Conservation (phyloP, 805 yeast genomes). For the Saccharomyces eubayanus region DNA sequence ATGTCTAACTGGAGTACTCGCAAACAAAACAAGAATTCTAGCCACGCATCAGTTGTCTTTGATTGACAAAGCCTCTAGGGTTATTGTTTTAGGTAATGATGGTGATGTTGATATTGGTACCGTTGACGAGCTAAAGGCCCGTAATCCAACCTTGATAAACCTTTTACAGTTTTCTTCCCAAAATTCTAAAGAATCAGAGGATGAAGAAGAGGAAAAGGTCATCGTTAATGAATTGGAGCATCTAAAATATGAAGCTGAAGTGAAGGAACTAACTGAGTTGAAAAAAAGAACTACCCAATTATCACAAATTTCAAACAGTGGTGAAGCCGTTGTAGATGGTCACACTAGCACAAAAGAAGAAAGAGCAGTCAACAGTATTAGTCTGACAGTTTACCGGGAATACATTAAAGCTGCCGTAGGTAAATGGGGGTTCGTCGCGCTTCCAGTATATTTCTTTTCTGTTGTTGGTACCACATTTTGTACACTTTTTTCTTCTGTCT, state of each 20-base stretch:
- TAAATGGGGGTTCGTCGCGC: slow-evolving; percentile 20
- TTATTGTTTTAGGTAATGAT: slow-evolving; percentile 55
- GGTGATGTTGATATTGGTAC: slow-evolving; percentile 57
- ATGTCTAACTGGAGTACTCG: slow-evolving; percentile 54
- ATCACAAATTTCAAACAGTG: slow-evolving; percentile 11
- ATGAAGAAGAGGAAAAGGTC: slow-evolving; percentile 25
- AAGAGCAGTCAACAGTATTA: slow-evolving; percentile 49
- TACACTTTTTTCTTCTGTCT: slow-evolving; percentile 34
- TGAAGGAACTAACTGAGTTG: slow-evolving; percentile 13
- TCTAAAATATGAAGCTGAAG: slow-evolving; percentile 15
- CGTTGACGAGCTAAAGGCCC: slow-evolving; percentile 40
- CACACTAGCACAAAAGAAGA: slow-evolving; percentile 43
- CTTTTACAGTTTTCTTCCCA: slow-evolving; percentile 42
- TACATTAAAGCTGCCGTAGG: slow-evolving; percentile 54
- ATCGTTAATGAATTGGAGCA: slow-evolving; percentile 7
- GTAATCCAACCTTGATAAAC: slow-evolving; percentile 41
- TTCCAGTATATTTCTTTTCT: slow-evolving; percentile 19
- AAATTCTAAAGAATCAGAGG: slow-evolving; percentile 25
- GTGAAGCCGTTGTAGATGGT: slow-evolving; percentile 24
- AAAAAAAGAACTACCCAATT: slow-evolving; percentile 10
- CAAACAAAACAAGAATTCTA: slow-evolving; percentile 55
- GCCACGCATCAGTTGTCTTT: slow-evolving; percentile 81
- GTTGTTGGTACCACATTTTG: slow-evolving; percentile 26
- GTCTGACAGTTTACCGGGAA: slow-evolving; percentile 39
- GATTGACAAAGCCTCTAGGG: slow-evolving; percentile 58